Evolutionary conservation across 176 grass and related monocot genomes (phyloP).

Genomic region (Juncus effusus): DNA sequence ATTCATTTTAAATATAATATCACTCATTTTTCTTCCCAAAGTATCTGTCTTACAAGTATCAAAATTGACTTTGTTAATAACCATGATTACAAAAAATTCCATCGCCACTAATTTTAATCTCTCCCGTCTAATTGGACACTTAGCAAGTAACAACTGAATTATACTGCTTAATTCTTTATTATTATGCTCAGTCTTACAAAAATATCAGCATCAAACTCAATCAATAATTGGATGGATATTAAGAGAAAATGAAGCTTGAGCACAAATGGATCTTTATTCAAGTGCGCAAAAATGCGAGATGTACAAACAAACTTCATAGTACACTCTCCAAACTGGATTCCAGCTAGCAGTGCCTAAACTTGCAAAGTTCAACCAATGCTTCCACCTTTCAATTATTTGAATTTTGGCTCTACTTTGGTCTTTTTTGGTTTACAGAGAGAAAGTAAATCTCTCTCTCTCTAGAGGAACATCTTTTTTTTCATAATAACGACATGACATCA

Average conservation of each 20-base stretch:
- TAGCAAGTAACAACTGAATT: no score
- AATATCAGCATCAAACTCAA: background rate
- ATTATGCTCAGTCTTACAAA: background rate
- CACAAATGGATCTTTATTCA: slow-evolving; percentile 19
- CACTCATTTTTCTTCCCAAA: no score
- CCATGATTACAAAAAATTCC: no score
- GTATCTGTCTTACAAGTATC: no score
- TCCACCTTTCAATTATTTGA: slow-evolving; percentile 22
- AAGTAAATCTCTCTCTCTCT: background rate
- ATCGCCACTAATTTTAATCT: no score
- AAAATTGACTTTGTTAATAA: no score
- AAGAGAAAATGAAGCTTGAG: slow-evolving; percentile 14
- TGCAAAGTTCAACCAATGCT: slow-evolving; percentile 27
- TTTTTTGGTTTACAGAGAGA: slow-evolving; percentile 3
- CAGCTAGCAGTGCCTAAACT: slow-evolving; percentile 30
- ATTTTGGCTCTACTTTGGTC: slow-evolving; percentile 20
- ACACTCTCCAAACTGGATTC: slow-evolving; percentile 21
- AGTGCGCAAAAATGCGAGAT: background rate
- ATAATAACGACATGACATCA: background rate
- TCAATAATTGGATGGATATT: slow-evolving; percentile 16
- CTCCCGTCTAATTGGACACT: no score
- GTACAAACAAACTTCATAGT: background rate
- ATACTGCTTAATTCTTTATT: no score
- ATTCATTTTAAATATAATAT: no score
- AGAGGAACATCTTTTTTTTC: background rate